Evolutionary conservation across 345 rosid genomes (phyloP), one percentile per base, ranked within the genome.

Genomic region (Rhodamnia rubescens): DNA sequence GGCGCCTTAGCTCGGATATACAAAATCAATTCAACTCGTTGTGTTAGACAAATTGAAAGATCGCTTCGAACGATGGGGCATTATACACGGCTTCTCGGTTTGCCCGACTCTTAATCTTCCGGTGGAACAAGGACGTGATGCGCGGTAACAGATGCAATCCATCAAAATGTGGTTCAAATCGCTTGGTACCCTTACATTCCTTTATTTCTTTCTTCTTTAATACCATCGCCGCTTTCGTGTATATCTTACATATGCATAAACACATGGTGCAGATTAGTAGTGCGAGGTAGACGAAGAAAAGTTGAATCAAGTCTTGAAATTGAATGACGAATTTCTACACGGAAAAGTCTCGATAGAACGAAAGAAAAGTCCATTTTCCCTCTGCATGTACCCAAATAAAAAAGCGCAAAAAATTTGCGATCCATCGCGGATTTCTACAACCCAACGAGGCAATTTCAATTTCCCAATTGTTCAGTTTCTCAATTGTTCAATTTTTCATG

Each of bases 151-250:
- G n/a, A n/a, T n/a, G n/a, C n/a, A n/a, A n/a, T n/a, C n/a, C n/a
- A n/a, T 40, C 36, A 15, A 61, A 29, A 32, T 7, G 40, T 8
- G 22, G 21, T 20, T 61, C 0, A 1, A 15, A 61, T 61, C 11
- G 3, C 74, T 29, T 1, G 21, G 21, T 29, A 29, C 42, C 40
- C 22, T 7, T 3, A 29, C 42, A 61, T 14, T 61, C 15, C 1
- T 29, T 29, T 61, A 0, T 13, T 16, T 53, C 1, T 13, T 16
- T 53, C 8, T 61, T 29, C 21, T 61, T 29, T 0, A 14, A 15
- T 32, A 1, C 0, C 0, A 1, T 29, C 1, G 9, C 6, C 42
- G 4, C 0, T 0, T 15, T 15, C 2, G 2, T 16, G 5, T 16
- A 27, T 15, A 61, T 1, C 29, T 15, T 27, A 29, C 11, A 13